Conservation (phyloP, 2,329 filamentous ascomycete species). For the Hymenoscyphus repandus region DNA sequence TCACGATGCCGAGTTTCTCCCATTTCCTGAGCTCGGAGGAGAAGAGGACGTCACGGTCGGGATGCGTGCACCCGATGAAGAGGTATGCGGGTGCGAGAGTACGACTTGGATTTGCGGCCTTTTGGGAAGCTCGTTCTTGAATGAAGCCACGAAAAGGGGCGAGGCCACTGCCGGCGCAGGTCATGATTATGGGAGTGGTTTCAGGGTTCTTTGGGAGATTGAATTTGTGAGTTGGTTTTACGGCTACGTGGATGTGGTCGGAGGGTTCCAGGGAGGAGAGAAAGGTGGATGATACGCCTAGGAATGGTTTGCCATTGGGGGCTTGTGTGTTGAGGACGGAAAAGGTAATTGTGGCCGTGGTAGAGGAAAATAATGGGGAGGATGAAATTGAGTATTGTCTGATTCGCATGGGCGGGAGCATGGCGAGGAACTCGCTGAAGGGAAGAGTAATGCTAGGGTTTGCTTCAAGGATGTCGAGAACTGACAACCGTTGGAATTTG, state of each 20-base stretch:
- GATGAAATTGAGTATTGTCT: slow-evolving; percentile 4
- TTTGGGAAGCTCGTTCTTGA: slow-evolving; percentile 36
- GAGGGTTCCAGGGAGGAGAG: slow-evolving; percentile 36
- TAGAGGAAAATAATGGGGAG: slow-evolving; percentile 23
- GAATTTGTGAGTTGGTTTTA: slow-evolving; percentile 42
- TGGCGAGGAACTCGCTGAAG: background rate
- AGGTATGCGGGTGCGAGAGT: background rate
- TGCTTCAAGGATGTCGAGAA: slow-evolving; percentile 1
- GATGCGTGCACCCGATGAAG: background rate
- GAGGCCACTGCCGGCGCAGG: slow-evolving; percentile 34
- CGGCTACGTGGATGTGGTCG: slow-evolving; percentile 47
- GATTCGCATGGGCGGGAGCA: background rate
- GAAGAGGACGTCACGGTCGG: background rate
- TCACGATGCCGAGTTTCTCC: background rate
- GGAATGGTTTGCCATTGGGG: background rate
- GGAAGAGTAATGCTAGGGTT: slow-evolving; percentile 24
- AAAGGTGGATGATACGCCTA: slow-evolving; percentile 54
- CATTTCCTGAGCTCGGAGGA: background rate
- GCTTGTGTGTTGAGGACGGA: background rate
- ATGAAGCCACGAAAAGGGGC: slow-evolving; percentile 44
- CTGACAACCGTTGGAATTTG: slow-evolving; percentile 35
- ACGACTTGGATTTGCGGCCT: background rate
- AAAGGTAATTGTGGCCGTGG: background rate
- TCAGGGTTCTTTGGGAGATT: slow-evolving; percentile 25
- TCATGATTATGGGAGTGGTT: slow-evolving; percentile 30